Base-by-base conservation (phyloP, 2,329 filamentous ascomycete genomes). In the Fusarium fracticaudum region DNA sequence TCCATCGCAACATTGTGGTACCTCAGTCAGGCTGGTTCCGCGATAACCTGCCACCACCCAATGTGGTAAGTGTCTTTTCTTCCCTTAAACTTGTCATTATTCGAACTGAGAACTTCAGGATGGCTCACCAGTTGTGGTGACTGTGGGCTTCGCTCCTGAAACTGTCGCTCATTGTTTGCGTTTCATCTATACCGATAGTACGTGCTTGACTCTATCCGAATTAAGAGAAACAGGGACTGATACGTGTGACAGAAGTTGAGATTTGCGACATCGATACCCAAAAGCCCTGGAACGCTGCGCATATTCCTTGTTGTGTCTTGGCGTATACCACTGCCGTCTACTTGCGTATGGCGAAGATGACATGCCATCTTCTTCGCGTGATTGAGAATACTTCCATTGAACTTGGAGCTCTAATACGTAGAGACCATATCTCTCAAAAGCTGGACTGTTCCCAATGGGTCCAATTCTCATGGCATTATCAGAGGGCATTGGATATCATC, bases 181-280 rank as follows among this genome's bases (percentile, higher is more conserved):
- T 35, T 84, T 80, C 64, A 78, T 84, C 58, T 84, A 84, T 60
- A 82, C 80, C 10, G 69, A 79, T 26, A 75, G 83, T 82, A 67
- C 65, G 81, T 75, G n/a, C 14, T 18, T 43, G 10, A 13, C 15
- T 47, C 35, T 22, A 29, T 24, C 24, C n/a, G 20, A n/a, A 40
- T 38, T 22, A 13, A 31, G 9, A 35, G 22, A 9, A 29, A 14
- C 13, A n/a, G 8, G 48, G 31, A 50, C 67, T 69, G 41, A 75
- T 58, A n/a, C 8, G 12, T n/a, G 43, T 18, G 10, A 45, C 44
- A 82, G 80, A 64, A 51, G 70, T 78, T 18, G 80, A 81, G 11
- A 72, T 80, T 17, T 81, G 79, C 31, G 77, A 82, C 10, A 75
- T 69, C 45, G 71, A 80, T 29, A 35, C 43, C 10, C 29, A 64